Evolutionary conservation across 2,329 filamentous ascomycete genomes (phyloP).

Genomic region (Neoarthrinium moseri): DNA sequence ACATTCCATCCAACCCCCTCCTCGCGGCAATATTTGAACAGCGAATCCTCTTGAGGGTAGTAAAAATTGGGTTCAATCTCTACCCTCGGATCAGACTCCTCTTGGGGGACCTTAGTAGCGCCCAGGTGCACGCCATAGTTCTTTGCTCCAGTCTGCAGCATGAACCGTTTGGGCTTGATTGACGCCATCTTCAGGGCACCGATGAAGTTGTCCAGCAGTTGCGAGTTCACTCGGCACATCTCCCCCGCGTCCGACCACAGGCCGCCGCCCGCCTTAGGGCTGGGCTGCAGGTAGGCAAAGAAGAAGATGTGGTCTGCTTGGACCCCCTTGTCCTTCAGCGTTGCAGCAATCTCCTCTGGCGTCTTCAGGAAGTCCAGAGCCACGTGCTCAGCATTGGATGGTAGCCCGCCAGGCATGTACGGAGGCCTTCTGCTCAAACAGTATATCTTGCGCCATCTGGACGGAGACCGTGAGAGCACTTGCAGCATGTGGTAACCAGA

Average conservation of each 20-base stretch:
- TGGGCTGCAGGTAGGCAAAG: slow-evolving; percentile 52
- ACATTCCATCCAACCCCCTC: slow-evolving; percentile 42
- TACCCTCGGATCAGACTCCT: slow-evolving; percentile 44
- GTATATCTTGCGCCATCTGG: slow-evolving; percentile 52
- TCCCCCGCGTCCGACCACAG: slow-evolving; percentile 51
- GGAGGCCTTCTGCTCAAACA: slow-evolving; percentile 42
- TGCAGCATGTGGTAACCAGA: slow-evolving; percentile 50
- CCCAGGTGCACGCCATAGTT: slow-evolving; percentile 51
- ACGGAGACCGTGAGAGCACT: slow-evolving; percentile 41
- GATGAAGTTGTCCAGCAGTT: slow-evolving; percentile 47
- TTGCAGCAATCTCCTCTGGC: slow-evolving; percentile 21
- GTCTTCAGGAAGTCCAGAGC: slow-evolving; percentile 16
- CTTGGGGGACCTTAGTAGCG: slow-evolving; percentile 37
- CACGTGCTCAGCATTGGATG: slow-evolving; percentile 4
- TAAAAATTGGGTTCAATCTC: slow-evolving; percentile 51
- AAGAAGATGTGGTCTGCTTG: slow-evolving; percentile 51
- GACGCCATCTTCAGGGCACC: slow-evolving; percentile 20
- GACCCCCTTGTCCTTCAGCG: slow-evolving; percentile 26
- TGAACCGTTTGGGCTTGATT: slow-evolving; percentile 43
- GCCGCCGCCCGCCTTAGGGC: slow-evolving; percentile 39
- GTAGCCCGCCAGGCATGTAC: slow-evolving; percentile 15
- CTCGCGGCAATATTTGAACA: slow-evolving; percentile 39
- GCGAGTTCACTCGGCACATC: slow-evolving; percentile 43
- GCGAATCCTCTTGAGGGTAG: slow-evolving; percentile 50
- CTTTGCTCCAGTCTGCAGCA: slow-evolving; percentile 52